Base-by-base conservation (phyloP, 2,329 filamentous ascomycete genomes). In the Sphaerulina vaccinii region DNA sequence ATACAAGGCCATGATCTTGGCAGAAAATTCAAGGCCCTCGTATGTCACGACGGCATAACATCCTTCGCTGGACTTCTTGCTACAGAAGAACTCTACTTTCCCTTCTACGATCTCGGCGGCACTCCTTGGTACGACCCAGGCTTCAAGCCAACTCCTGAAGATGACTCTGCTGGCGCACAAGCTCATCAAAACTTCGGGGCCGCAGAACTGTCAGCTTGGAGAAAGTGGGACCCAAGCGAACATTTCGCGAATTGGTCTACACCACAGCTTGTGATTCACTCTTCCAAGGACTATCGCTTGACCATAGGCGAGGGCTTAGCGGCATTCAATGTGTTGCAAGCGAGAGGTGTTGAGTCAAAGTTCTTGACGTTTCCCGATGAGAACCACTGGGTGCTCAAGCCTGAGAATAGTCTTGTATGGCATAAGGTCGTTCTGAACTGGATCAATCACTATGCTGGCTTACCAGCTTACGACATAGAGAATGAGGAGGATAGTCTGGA, bases 341-440 rank as follows among this genome's bases (percentile, higher is more conserved):
- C 83, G 19, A 80, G 80, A 46, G 83, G 83, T 0, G 79, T 95
- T 1, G 84, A 88, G 16, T 93, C 88, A 68, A 84, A 86, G 59
- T 82, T 95, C 58, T 66, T 95, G 59, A 85, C 84, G 16, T 96
- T 95, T 67, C 88, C 89, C 0, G 90, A 88, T 65, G 86, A 90
- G 70, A 83, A 85, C 44, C 85, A 88, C 62, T 87, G 89, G 89
- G 90, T 96, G 3, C 67, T 96, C 48, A 95, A 96, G 68, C 88
- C 87, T 0, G 92, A 96, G 71, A 97, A 97, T 69, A 87, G 85
- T 3, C 74, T 96, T 15, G 79, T 95, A 16, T 97, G 93, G 93
- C 90, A 97, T 65, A 81, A 81, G 50, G 87, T 90, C 52, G 90
- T 97, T 13, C 67, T 96, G 23, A 82, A 82, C 50, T 96, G 88